Base-by-base conservation (phyloP, 2,329 filamentous ascomycete genomes). In the Didymella pinodella region DNA sequence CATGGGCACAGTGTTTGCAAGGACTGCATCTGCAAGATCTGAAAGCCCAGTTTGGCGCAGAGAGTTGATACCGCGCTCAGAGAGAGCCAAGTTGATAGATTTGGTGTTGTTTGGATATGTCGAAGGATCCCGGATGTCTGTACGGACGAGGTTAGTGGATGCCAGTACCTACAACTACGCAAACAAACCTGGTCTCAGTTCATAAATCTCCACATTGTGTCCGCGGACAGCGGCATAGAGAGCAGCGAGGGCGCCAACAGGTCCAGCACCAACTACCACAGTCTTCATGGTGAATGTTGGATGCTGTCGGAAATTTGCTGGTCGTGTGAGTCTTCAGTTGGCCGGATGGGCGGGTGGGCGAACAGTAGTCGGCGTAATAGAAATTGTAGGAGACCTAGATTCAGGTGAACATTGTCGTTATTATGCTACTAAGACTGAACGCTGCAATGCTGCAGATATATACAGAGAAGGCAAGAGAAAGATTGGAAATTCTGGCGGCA, bases 71-170 rank as follows among this genome's bases (percentile, higher is more conserved):
- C 95, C 95, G 58, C 95, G 88, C 75, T 98, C 93, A 0, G 95
- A 98, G 0, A 99, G 83, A 22, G 95, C 94, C 54, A 99, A 81
- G 74, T 99, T 99, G 82, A 99, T 99, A n/a, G 95, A 98, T 77
- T 93, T 96, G 61, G 93, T 97, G 78, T 97, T 97, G 61, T 98
- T 83, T 3, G 94, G 93, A 29, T 88, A 88, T 0, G 91, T 97
- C 2, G 87, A 85, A 2, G 90, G 88, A 75, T 96, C 88, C 40
- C 95, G 88, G 48, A 98, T 88, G 80, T 99, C 95, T 98, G 18
- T 3, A 44, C 10, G 41, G 14, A 28, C 26, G 12, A 7, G 26
- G 16, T 54, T 7, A 38, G 32, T 40, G 29, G 2, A 12, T 54
- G 28, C 20, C 14, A 11, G 14, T 14, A 26, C 6, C 7, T 31